Evolutionary conservation across 169 alveolate genomes (phyloP).

Genomic region (Cryptosporidium meleagridis): DNA sequence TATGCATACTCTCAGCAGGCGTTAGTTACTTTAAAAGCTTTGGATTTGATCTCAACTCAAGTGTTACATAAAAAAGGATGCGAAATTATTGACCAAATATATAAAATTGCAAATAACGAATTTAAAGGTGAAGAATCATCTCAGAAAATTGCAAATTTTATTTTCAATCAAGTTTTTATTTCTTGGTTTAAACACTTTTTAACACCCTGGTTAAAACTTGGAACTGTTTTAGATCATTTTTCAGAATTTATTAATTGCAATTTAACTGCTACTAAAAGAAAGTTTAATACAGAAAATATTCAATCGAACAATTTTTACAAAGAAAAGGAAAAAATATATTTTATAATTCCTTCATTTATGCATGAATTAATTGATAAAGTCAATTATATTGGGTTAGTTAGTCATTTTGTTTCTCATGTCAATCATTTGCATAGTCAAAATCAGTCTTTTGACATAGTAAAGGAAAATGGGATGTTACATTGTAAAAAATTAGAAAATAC

Average conservation of each 20-base stretch:
- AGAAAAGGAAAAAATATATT: background rate
- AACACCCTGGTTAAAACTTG: constrained; percentile 38
- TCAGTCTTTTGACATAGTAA: background rate
- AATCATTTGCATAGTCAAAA: background rate
- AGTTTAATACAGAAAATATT: background rate
- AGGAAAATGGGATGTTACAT: background rate
- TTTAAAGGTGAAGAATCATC: constrained; percentile 8
- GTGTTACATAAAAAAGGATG: constrained; percentile 22
- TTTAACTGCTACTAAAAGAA: background rate
- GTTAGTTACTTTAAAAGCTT: constrained; percentile 21
- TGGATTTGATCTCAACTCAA: constrained; percentile 45
- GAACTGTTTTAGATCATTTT: constrained; percentile 10
- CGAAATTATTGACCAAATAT: constrained; percentile 26
- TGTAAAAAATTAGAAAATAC: background rate
- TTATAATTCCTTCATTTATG: constrained; percentile 18
- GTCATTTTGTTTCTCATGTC: background rate
- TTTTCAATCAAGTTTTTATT: constrained; percentile 12
- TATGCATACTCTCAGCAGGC: constrained; percentile 63
- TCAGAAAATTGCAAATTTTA: constrained; percentile 17
- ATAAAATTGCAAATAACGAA: constrained; percentile 1
- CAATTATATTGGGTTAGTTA: constrained; percentile 44
- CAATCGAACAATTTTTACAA: background rate
- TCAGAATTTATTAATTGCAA: constrained; percentile 18
- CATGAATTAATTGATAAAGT: background rate
- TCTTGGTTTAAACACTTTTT: constrained; percentile 46